phyloP scores from a whole-genome alignment of 805 yeast genomes.

The Metschnikowia sp. region DNA sequence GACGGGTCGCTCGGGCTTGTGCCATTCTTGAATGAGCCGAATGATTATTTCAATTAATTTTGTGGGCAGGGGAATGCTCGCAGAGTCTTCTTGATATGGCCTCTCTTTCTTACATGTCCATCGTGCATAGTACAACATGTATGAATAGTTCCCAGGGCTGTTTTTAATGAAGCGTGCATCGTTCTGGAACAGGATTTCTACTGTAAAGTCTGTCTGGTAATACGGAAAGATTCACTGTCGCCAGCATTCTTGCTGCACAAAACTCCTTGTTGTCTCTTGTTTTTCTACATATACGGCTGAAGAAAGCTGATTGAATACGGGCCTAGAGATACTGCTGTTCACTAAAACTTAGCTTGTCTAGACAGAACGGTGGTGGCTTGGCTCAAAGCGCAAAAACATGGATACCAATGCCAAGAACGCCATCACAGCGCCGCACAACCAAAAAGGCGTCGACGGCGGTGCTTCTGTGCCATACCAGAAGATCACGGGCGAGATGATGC shows the following conservation, averaged over 20 bases:
- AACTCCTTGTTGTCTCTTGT: too few species aligned
- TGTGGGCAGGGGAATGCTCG: too few species aligned
- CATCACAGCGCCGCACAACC: conserved; percentile 34
- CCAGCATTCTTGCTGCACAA: too few species aligned
- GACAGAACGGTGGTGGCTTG: conserved; percentile 27
- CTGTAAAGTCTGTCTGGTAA: too few species aligned
- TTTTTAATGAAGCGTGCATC: too few species aligned
- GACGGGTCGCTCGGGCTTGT: conserved; percentile 80
- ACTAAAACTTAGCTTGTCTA: conserved; percentile 1
- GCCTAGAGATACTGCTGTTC: neutral
- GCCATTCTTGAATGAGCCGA: conserved; percentile 43
- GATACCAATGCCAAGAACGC: conserved; percentile 31
- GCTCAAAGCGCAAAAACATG: conserved; percentile 33
- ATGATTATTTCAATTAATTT: neutral
- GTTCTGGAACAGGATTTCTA: too few species aligned
- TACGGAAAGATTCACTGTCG: too few species aligned
- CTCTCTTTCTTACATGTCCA: too few species aligned
- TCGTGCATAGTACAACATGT: too few species aligned
- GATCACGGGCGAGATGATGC: conserved; percentile 30
- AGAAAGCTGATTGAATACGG: neutral
- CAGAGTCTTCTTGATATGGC: too few species aligned
- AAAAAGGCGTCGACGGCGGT: conserved; percentile 26
- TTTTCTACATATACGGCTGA: too few species aligned
- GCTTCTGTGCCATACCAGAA: conserved; percentile 23
- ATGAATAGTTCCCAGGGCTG: too few species aligned